Base-by-base conservation (phyloP, 2,329 filamentous ascomycete species). In the Meredithiella fracta region DNA sequence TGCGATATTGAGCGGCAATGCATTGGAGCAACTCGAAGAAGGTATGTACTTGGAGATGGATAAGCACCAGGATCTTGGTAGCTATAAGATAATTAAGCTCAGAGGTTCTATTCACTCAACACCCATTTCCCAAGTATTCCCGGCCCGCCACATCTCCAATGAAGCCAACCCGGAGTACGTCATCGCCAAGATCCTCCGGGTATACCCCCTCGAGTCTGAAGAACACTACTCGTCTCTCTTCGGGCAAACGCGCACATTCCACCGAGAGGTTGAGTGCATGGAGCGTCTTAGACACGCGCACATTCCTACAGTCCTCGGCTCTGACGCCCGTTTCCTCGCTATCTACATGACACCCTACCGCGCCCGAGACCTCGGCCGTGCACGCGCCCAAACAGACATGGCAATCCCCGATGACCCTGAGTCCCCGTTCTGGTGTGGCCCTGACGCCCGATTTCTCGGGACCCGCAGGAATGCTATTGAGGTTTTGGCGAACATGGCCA, bases 291-390 rank as follows among this genome's bases (percentile, higher is more conserved):
- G 73, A 58, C 77, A 80, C 64, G 68, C 75, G 59, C 78, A 75
- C 53, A 80, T 80, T 59, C 77, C 79, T 57, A 72, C 72, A 22
- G 69, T 79, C 54, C 77, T 79, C 58, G 77, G 76, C 7, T 77
- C 77, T 38, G 78, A 80, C 60, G 78, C 78, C 5, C 74, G 78
- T 34, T 79, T 76, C 62, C 65, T 81, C 38, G 78, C 76, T 2
- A 64, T 80, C 8, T 80, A 79, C 62, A 80, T 81, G 77, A 77
- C 80, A 63, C 75, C 79, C 58, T 70, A 80, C 3, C 74, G 79
- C 54, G 77, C 74, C 11, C 72, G 71, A 47, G 77, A 80, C 60
- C 67, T 81, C 3, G 44, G 44, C 22, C 38, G 71, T 74, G 0
- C 69, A 70, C 29, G 65, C 68, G 52, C 68, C 70, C 40, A 67